A percentile compares a stretch with the other conserved stretches of the same genome.
phyloP scores from a whole-genome alignment of 768 basidiomycete species.

The Suillus sp. region DNA sequence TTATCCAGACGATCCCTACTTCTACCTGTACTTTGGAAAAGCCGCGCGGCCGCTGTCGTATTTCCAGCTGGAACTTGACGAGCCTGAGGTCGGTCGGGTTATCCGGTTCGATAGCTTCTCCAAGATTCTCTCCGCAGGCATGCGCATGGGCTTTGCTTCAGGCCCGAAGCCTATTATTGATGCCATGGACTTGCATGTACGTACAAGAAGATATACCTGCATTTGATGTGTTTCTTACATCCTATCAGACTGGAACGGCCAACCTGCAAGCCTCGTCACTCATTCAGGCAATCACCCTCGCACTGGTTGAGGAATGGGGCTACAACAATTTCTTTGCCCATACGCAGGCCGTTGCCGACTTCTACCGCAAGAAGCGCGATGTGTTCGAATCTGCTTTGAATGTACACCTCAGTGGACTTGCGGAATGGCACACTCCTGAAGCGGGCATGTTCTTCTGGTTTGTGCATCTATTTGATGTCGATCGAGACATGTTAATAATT shows the following conservation, averaged over 20 bases:
- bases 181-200: conserved; percentile 70
- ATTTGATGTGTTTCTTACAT: conserved; percentile 15
- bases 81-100: conserved; percentile 72
- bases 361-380: conserved; percentile 74
- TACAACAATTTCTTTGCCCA: conserved; percentile 74
- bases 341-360: conserved; percentile 64
- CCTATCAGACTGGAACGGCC: conserved; percentile 58
- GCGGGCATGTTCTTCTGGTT: conserved; percentile 92
- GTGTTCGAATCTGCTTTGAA: conserved; percentile 77
- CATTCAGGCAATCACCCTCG: conserved; percentile 61
- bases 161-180: conserved; percentile 70
- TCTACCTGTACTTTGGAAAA: conserved; percentile 73
- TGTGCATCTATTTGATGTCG: conserved; percentile 27
- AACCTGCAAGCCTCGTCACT: conserved; percentile 69
- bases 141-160: conserved; percentile 80
- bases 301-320: conserved; percentile 71
- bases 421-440: conserved; percentile 69
- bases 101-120: conserved; percentile 89
- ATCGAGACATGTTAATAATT: conserved; percentile 20
- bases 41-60: conserved; percentile 71
- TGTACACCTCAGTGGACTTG: conserved; percentile 76
- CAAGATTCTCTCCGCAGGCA: conserved; percentile 77
- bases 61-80: conserved; percentile 74
- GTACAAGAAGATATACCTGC: conserved; percentile 30
- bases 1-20: conserved; percentile 74